Evolutionary conservation across 495 filamentous ascomycete species (phyloP), one percentile per base, ranked within the genome.

Genomic region (Elasticomyces elasticus): DNA sequence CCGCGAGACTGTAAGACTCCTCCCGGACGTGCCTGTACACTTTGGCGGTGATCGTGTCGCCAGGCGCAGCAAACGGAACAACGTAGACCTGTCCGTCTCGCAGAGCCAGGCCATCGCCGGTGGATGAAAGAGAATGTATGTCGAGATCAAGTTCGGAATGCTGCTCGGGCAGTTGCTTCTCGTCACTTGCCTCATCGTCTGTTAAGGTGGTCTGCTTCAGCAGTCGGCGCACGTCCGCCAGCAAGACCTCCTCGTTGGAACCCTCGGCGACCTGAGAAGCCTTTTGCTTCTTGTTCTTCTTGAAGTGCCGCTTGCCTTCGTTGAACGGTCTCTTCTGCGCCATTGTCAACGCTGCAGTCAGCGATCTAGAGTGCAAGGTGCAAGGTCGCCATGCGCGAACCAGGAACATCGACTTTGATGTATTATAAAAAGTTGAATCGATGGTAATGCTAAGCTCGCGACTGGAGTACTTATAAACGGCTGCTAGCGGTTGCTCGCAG

Each of bases 11-110:
- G 69, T 94, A 88, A 6, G 66, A 67, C 9, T 78, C 69, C 1
- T 79, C 67, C n/a, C 60, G 62, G 35, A 81, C 67, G 63, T 91
- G 82, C 28, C 76, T 79, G 62, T 84, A 78, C n/a, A 94, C 77
- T 64, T 89, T 95, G 27, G 82, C 86, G 55, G 76, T 79, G 55
- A 84, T 83, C 17, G 71, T 76, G 70, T 98, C 92, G 5, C 92
- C 92, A 2, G 91, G 89, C 2, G 89, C 75, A 13, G 83, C 77
- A 64, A 96, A 97, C 0, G 92, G 90, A 9, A 97, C 86, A 30
- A 94, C 84, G 61, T 86, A 95, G 59, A 95, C 82, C 65, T 84
- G 85, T 41, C 80, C 78, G 24, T 80, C 71, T 24, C 78, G 74
- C 24, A 81, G 56, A 2, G 85, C 91, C 26, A 97, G 72, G 1